Base-by-base conservation (phyloP, 73 alveolate genomes). In the Tetrahymena borealis region DNA sequence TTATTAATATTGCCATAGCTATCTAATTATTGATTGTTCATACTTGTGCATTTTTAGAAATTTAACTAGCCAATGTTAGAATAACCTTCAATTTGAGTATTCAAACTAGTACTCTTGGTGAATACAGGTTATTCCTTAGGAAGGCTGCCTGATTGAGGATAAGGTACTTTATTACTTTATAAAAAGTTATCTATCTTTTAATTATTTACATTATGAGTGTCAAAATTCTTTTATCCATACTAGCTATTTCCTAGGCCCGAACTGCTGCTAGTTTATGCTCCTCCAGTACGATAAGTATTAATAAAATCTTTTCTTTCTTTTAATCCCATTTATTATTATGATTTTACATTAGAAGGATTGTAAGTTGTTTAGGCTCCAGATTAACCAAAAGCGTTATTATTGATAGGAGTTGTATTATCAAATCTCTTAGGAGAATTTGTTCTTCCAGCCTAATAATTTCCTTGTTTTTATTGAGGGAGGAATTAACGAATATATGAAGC, bases 401-500 rank as follows among this genome's bases (percentile, higher is more conserved):
- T 60, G 10, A 60, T 60, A 60, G 85, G 85, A 60, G 85, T 60
- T 60, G 85, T 60, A 35, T 60, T 60, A 4, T 60, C 85, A 60
- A 60, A 60, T 15, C 28, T 60, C 28, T 60, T 60, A 60, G 85
- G 85, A 15, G 85, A 60, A 31, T 39, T 91, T 11, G 91, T 92
- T 31, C 79, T 93, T 24, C 79, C 95, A 12, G 43, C 41, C 33
- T 93, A 79, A 11, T 39, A n/a, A 79, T 60, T 39, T 11, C 39
- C 32, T 9, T 90, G 20, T 15, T 78, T 40, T 93, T 38, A n/a
- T 18, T 93, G 60, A 41, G 60, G 92, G 7, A 37, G 32, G 91
- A 92, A 98, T 91, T 98, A 97, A 32, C 96, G 96, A 31, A 96
- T 42, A 79, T 91, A 97, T 77, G 97, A 90, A 10, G 97, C 91